Conservation (phyloP, 345 rosid species). For the Moricandia arvensis region DNA sequence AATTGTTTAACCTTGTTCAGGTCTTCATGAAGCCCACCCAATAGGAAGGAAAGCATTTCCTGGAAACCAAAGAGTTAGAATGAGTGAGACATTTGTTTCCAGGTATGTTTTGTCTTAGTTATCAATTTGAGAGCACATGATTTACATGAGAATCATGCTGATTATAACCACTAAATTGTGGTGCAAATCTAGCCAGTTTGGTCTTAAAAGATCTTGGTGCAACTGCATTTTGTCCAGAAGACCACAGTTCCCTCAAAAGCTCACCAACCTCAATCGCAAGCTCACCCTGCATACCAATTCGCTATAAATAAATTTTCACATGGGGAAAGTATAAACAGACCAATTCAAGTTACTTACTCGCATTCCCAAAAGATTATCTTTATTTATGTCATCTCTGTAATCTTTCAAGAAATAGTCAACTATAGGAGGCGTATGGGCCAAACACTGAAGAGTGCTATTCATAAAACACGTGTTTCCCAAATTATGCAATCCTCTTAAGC, state of each 20-base stretch:
- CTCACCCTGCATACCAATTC: slow-evolving; percentile 69
- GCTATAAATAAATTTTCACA: slow-evolving; percentile 3
- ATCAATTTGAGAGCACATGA: slow-evolving; percentile 13
- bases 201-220: slow-evolving; percentile 82
- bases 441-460: slow-evolving; percentile 93
- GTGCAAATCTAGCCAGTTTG: slow-evolving; percentile 83
- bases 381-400: slow-evolving; percentile 73
- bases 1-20: slow-evolving; percentile 84
- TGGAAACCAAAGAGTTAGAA: slow-evolving; percentile 21
- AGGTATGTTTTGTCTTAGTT: neutral
- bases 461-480: slow-evolving; percentile 96
- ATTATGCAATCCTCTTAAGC: slow-evolving; percentile 89
- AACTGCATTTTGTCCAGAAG: slow-evolving; percentile 57
- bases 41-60: slow-evolving; percentile 90
- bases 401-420: slow-evolving; percentile 84
- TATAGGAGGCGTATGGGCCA: slow-evolving; percentile 80
- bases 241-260: slow-evolving; percentile 80
- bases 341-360: slow-evolving; percentile 52
- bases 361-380: slow-evolving; percentile 86
- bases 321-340: neutral
- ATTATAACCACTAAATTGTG: slow-evolving; percentile 95
- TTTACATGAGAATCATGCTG: slow-evolving; percentile 98
- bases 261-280: slow-evolving; percentile 90
- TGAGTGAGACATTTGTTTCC: neutral
- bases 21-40: slow-evolving; percentile 97